Evolutionary conservation across 108 stramenopile genomes (phyloP), one percentile per base, ranked within the genome.

Genomic region (Pseudonitzschia multiseries): DNA sequence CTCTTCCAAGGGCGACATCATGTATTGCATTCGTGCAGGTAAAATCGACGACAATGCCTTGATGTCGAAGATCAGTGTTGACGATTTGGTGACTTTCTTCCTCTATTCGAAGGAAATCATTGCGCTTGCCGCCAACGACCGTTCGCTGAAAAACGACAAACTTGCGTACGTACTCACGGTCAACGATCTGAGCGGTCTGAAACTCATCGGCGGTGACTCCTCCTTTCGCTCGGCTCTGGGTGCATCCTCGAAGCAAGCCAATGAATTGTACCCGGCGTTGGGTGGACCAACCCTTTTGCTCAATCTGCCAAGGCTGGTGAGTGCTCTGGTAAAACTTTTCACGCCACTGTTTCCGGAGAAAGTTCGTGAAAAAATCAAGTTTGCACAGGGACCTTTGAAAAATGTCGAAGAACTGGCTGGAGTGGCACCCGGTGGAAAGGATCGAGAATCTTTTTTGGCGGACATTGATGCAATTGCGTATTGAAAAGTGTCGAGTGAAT

Each of bases 11-110:
- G 80, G 74, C 26, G 91, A 92, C 70, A 77, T 95, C 60, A 69
- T 92, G 18, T 92, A 91, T 62, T 88, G 87, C 65, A 87, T 95
- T 54, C 89, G 91, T n/a, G 94, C 94, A 10, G 91, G 89, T 4
- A 77, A 75, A 22, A 95, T 95, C 65, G 87, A 95, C 68, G 94
- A 92, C 68, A 68, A 42, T 9, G 76, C 69, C 2, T 61, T 95
- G n/a, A 95, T 95, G 94, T 48, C 48, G 14, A 40, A n/a, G n/a
- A 80, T 87, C 50, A 60, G 80, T 3, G 81, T 89, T 4, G 80
- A 84, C 0, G 65, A 88, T 50, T 78, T 95, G 78, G 69, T 81
- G 4, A 85, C 90, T 4, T 95, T 90, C 72, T 95, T 95, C 62
- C 63, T 95, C 17, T 95, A 92, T 70, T 73, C 76, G 29, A 90